phyloP scores from a whole-genome alignment of 495 filamentous ascomycete species.

The Aspergillus ellipticus region DNA sequence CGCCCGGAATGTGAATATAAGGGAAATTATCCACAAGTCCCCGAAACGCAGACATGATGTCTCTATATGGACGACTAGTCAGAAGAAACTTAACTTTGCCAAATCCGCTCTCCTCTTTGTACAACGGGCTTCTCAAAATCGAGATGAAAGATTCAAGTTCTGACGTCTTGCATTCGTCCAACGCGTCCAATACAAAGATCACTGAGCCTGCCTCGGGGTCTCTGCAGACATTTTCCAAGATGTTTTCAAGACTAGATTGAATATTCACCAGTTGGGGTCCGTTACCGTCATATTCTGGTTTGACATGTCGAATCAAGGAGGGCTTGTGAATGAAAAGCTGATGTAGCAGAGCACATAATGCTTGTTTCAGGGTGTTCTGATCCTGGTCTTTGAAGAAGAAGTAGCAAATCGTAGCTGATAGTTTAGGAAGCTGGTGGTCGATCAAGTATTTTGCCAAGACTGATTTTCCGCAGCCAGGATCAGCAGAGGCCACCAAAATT shows the following conservation, averaged over 20 bases:
- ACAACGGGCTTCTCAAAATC: slow-evolving; percentile 3
- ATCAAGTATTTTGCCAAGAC: slow-evolving; percentile 33
- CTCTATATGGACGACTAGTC: slow-evolving; percentile 28
- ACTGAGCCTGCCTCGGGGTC: slow-evolving; percentile 21
- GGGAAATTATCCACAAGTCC: slow-evolving; percentile 8
- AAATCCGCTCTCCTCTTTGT: not conserved
- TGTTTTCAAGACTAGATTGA: slow-evolving; percentile 24
- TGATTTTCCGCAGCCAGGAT: slow-evolving; percentile 43
- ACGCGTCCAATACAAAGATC: slow-evolving; percentile 38
- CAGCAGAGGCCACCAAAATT: slow-evolving; percentile 35
- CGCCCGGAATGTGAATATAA: slow-evolving; percentile 11
- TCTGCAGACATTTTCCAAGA: slow-evolving; percentile 13
- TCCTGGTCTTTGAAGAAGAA: slow-evolving; percentile 33
- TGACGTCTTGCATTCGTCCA: slow-evolving; percentile 36
- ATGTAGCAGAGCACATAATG: slow-evolving; percentile 32
- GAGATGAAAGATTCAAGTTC: slow-evolving; percentile 18
- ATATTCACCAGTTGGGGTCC: slow-evolving; percentile 13
- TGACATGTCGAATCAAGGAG: slow-evolving; percentile 20
- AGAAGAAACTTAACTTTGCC: slow-evolving; percentile 25
- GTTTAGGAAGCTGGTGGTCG: slow-evolving; percentile 18
- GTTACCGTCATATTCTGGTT: slow-evolving; percentile 12
- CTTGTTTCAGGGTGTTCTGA: slow-evolving; percentile 21
- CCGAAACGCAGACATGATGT: slow-evolving; percentile 16
- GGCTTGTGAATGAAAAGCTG: slow-evolving; percentile 24
- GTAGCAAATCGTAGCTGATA: slow-evolving; percentile 22